Conservation (phyloP, 768 basidiomycete genomes). For the Suillus ampliporus region DNA sequence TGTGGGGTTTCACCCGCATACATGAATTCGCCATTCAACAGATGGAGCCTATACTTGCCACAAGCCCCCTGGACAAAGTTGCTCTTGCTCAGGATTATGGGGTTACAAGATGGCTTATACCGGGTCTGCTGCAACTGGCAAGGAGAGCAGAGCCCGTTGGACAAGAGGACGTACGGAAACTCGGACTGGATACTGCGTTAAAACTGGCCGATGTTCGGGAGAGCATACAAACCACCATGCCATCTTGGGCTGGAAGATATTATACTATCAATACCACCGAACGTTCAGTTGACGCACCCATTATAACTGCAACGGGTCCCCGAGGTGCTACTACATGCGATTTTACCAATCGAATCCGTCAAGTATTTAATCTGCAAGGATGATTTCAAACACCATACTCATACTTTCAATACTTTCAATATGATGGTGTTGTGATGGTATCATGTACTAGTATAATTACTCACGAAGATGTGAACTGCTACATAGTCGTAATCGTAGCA, state of each 20-base stretch:
- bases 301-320: neutral
- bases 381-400: neutral
- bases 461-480: too few relatives aligned
- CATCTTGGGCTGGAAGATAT: neutral
- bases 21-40: constrained; percentile 35
- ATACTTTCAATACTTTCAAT: neutral
- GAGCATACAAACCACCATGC: constrained; percentile 13
- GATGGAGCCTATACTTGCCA: constrained; percentile 19
- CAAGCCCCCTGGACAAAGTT: constrained; percentile 32
- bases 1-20: constrained; percentile 43
- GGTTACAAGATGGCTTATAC: constrained; percentile 40
- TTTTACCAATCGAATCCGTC: constrained; percentile 1
- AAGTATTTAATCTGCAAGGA: neutral
- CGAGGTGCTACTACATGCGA: neutral
- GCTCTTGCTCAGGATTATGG: constrained; percentile 35
- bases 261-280: neutral
- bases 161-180: constrained; percentile 17
- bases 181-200: constrained; percentile 22
- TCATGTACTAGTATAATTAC: too few relatives aligned
- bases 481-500: too few relatives aligned
- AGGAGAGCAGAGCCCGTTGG: constrained; percentile 22
- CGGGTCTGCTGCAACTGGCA: constrained; percentile 25
- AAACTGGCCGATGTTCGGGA: constrained; percentile 30
- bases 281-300: neutral
- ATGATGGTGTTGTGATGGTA: too few relatives aligned